Percentiles rank a stretch among this genome's conserved stretches.
phyloP scores from a whole-genome alignment of 2,329 filamentous ascomycete species.

The Didymella exigua region DNA sequence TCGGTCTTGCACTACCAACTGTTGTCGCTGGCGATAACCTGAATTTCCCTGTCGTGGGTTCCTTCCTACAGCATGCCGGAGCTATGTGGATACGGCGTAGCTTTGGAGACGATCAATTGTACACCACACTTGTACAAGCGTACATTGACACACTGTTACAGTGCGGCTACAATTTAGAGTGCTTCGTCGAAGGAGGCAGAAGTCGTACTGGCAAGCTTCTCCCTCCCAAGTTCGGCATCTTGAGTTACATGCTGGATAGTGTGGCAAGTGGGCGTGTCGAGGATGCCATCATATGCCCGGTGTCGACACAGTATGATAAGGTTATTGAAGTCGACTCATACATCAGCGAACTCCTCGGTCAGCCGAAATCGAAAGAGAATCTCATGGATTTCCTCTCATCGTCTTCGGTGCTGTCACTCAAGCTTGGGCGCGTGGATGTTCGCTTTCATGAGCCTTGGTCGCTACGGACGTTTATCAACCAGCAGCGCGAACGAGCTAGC shows the following conservation, averaged over 20 bases:
- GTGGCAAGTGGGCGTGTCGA: conserved; percentile 85
- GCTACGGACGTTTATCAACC: conserved; percentile 76
- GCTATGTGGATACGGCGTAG: conserved; percentile 95
- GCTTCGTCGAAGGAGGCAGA: conserved; percentile 96
- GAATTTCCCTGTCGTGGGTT: conserved; percentile 88
- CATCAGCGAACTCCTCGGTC: conserved; percentile 88
- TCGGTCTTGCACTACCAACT: conserved; percentile 86
- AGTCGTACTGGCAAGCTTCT: conserved; percentile 93
- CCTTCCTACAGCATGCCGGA: conserved; percentile 90
- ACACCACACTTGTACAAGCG: conserved; percentile 89
- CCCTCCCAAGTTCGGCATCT: conserved; percentile 92
- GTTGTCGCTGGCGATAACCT: conserved; percentile 96
- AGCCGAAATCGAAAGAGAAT: conserved; percentile 96
- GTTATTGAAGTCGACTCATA: conserved; percentile 94
- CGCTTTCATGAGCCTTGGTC: conserved; percentile 98
- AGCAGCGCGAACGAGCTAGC: conserved; percentile 69
- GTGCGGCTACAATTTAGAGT: conserved; percentile 92
- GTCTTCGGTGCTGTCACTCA: conserved; percentile 85
- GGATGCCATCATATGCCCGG: conserved; percentile 91
- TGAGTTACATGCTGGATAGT: conserved; percentile 90
- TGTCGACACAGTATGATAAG: conserved; percentile 98
- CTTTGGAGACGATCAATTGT: conserved; percentile 90
- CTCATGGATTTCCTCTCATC: conserved; percentile 85
- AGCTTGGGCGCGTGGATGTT: conserved; percentile 90
- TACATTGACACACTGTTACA: conserved; percentile 94